Evolutionary conservation across 2,329 filamentous ascomycete genomes (phyloP).

Genomic region (Stachybotrys elegans): DNA sequence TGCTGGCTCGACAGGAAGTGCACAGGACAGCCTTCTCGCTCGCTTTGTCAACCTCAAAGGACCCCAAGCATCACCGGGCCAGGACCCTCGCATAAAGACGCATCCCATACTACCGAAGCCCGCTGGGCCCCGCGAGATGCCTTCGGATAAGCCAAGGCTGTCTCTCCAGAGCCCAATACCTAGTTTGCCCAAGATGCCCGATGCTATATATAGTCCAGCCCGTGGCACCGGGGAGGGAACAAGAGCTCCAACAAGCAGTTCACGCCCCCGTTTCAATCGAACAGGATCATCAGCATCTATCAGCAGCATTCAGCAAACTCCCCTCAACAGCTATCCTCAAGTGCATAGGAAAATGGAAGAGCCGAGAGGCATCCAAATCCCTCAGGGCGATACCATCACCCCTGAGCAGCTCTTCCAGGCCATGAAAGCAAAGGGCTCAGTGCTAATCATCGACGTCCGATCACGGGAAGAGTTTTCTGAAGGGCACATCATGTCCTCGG

Average conservation of each 20-base stretch:
- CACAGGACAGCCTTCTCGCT: slow-evolving; percentile 43
- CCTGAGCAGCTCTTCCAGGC: slow-evolving; percentile 67
- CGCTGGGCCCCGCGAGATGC: slow-evolving; percentile 50
- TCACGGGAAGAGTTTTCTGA: slow-evolving; percentile 75
- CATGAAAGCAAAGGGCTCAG: slow-evolving; percentile 52
- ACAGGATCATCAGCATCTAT: slow-evolving; percentile 47
- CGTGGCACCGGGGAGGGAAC: slow-evolving; percentile 64
- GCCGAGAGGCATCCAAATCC: slow-evolving; percentile 29
- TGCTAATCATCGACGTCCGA: slow-evolving; percentile 84
- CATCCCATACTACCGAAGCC: slow-evolving; percentile 37
- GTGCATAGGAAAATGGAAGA: background rate
- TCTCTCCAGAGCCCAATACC: slow-evolving; percentile 48
- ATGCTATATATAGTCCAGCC: slow-evolving; percentile 74
- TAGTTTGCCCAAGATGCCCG: slow-evolving; percentile 63
- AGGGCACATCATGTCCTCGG: slow-evolving; percentile 81
- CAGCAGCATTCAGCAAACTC: slow-evolving; percentile 20
- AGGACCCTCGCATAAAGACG: slow-evolving; percentile 50
- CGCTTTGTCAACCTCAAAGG: slow-evolving; percentile 55
- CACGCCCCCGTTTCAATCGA: slow-evolving; percentile 58
- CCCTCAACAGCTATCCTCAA: slow-evolving; percentile 25
- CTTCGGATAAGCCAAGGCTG: slow-evolving; percentile 37
- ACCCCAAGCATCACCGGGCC: slow-evolving; percentile 32
- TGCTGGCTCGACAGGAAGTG: slow-evolving; percentile 20
- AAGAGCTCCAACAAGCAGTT: slow-evolving; percentile 59
- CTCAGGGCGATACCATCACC: slow-evolving; percentile 55